Base-by-base conservation (phyloP, 768 basidiomycete genomes). In the Tulasnella sp. region DNA sequence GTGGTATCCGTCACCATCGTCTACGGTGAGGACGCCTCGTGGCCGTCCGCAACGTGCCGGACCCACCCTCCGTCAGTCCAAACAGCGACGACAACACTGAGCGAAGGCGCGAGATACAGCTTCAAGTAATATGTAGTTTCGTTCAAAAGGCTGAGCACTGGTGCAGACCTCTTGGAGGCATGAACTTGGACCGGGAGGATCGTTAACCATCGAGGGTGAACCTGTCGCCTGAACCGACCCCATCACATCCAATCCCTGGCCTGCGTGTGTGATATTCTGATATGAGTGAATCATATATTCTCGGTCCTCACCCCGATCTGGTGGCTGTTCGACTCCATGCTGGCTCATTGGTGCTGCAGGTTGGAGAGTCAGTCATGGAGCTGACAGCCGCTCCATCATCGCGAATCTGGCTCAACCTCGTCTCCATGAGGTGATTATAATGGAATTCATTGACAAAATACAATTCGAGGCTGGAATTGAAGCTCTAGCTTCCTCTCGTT, bases 21-120 rank as follows among this genome's bases (percentile, higher is more conserved):
- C 62, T 2, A 34, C 62, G 27, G 62, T 31, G 62, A 68, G 62
- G 62, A 68, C 62, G 62, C 62, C 62, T 68, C 62, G 62, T 68
- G 62, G 62, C n/a, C 34, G 62, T 68, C 62, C 27, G 62, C 62
- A 68, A 68, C 62, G 62, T 68, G 62, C 62, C 34, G n/a, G 62
- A n/a, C 14, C 31, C 27, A 58, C n/a, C 24, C 27, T 31, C 62
- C n/a, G 62, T 68, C 62, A 68, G 62, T 68, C 62, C 62, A 68
- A 34, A 68, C 16, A 31, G 34, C 62, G 34, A 68, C 62, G 62
- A 68, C 62, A 31, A 34, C 31, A 68, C 62, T 31, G 34, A 34
- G 9, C 62, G 56, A 27, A 68, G 14, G 62, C 62, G 62, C 62
- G n/a, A 52, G 9, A 52, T 52, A 24, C 9, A 9, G 19, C 9